These are phyloP conservation scores for Vigna radiata DNA, from an alignment of 306 rosid genomes.

Conservation along the genomic window DNA sequence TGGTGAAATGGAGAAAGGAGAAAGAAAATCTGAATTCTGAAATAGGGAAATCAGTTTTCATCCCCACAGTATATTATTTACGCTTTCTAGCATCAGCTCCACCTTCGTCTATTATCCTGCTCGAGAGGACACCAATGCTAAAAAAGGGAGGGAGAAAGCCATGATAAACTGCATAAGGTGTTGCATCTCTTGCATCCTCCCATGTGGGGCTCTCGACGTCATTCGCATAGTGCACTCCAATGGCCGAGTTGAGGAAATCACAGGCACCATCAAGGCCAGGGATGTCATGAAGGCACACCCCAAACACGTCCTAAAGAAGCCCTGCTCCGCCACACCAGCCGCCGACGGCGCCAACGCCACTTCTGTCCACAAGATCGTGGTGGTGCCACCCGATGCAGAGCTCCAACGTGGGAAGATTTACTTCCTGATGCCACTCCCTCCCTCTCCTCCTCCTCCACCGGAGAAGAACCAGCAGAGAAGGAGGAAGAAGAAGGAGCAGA, in stretches of 20 bases:
- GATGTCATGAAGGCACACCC: slow-evolving; percentile 92
- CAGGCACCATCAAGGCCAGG: slow-evolving; percentile 72
- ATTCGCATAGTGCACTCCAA: slow-evolving; percentile 87
- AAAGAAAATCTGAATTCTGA: background rate
- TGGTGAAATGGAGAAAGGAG: slow-evolving; percentile 29
- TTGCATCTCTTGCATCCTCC: slow-evolving; percentile 97
- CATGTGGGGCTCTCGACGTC: slow-evolving; percentile 92
- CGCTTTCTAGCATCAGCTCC: slow-evolving; percentile 4
- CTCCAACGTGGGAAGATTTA: slow-evolving; percentile 96
- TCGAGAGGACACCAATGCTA: slow-evolving; percentile 34
- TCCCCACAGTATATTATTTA: slow-evolving; percentile 37
- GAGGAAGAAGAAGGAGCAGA: slow-evolving; percentile 52
- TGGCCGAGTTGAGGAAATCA: slow-evolving; percentile 86
- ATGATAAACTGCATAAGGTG: slow-evolving; percentile 87
- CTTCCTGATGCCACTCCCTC: slow-evolving; percentile 89
- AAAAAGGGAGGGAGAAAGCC: background rate
- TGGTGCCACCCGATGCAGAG: slow-evolving; percentile 89
- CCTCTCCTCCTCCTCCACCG: slow-evolving; percentile 30
- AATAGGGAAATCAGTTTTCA: background rate
- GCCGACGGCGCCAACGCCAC: slow-evolving; percentile 40
- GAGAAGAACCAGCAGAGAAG: slow-evolving; percentile 38
- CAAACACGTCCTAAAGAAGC: slow-evolving; percentile 85
- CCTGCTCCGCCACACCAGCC: slow-evolving; percentile 55
- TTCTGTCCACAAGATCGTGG: slow-evolving; percentile 67
- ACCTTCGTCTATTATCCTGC: background rate